Percentiles rank a stretch among this genome's conserved stretches.
Evolutionary conservation across 768 basidiomycete genomes (phyloP).

Genomic region (Mycena maculata): DNA sequence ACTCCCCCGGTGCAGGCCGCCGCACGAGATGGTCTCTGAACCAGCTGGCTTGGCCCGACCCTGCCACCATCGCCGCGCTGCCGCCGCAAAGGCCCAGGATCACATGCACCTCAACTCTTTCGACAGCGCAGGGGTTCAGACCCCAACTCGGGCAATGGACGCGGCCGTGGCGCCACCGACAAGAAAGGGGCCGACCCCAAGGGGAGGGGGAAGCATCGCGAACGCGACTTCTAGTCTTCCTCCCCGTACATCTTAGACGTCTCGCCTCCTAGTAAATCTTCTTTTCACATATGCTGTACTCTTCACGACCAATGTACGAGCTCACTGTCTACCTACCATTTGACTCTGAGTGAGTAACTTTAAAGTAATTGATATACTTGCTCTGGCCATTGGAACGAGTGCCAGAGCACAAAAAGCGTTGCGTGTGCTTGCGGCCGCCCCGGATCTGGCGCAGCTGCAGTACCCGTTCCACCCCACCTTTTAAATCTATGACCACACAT

Average conservation of each 20-base stretch:
- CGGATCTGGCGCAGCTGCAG: neutral
- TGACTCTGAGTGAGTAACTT: too few relatives aligned
- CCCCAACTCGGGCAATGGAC: neutral
- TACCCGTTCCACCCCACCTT: neutral
- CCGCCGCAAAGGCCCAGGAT: neutral
- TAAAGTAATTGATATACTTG: too few relatives aligned
- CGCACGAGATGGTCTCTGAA: neutral
- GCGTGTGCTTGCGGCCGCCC: neutral
- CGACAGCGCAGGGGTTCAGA: neutral
- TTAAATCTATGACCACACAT: conserved; percentile 1
- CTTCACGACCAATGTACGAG: neutral
- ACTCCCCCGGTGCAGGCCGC: neutral
- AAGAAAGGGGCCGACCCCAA: neutral
- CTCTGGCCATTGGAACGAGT: too few relatives aligned
- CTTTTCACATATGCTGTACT: neutral
- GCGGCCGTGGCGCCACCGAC: neutral
- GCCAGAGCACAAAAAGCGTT: neutral
- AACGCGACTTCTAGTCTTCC: neutral
- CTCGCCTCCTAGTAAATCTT: neutral
- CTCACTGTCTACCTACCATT: too few relatives aligned
- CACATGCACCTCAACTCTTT: neutral
- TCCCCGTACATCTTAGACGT: neutral
- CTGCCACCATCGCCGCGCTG: conserved; percentile 4
- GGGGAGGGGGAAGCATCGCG: conserved; percentile 3
- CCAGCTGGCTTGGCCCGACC: conserved; percentile 8